A percentile compares a stretch with the other conserved stretches of the same genome.
Conservation (phyloP, 2,329 filamentous ascomycete species). For the Arthrobotrys musiformis region DNA sequence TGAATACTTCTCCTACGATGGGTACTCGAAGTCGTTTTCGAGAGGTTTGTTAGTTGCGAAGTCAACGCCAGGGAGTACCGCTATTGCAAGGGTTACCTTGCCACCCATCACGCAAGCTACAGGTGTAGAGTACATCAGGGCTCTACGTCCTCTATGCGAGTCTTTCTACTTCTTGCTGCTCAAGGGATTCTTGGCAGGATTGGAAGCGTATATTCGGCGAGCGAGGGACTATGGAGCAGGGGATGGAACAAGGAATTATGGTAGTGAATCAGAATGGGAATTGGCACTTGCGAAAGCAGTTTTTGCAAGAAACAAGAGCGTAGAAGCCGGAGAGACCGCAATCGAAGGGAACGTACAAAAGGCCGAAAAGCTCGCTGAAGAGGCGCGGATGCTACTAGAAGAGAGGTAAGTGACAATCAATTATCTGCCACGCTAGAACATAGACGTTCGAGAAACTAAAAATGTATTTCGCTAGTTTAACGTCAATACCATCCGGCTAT, state of each 20-base stretch:
- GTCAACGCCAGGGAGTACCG: conserved; percentile 38
- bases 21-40: conserved; percentile 44
- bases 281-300: conserved; percentile 46
- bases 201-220: conserved; percentile 52
- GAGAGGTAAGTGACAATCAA: conserved; percentile 25
- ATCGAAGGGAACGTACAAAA: conserved; percentile 29
- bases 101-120: conserved; percentile 51
- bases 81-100: conserved; percentile 41
- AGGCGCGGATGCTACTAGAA: conserved; percentile 35
- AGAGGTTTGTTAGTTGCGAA: conserved; percentile 42
- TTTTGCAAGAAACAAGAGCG: conserved; percentile 48
- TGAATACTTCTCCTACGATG: conserved; percentile 53
- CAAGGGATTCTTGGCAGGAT: conserved; percentile 46
- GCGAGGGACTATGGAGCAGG: conserved; percentile 46
- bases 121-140: conserved; percentile 40
- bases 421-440: not conserved
- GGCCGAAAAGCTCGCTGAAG: conserved; percentile 38
- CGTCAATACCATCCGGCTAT: conserved; percentile 42
- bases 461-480: conserved; percentile 9
- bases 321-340: conserved; percentile 45
- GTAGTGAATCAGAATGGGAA: conserved; percentile 44
- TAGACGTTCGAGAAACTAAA: not conserved
- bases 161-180: conserved; percentile 50
- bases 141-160: conserved; percentile 43
- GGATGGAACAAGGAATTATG: conserved; percentile 46